phyloP scores from a whole-genome alignment of 768 basidiomycete genomes.

The Collybia sp. region DNA sequence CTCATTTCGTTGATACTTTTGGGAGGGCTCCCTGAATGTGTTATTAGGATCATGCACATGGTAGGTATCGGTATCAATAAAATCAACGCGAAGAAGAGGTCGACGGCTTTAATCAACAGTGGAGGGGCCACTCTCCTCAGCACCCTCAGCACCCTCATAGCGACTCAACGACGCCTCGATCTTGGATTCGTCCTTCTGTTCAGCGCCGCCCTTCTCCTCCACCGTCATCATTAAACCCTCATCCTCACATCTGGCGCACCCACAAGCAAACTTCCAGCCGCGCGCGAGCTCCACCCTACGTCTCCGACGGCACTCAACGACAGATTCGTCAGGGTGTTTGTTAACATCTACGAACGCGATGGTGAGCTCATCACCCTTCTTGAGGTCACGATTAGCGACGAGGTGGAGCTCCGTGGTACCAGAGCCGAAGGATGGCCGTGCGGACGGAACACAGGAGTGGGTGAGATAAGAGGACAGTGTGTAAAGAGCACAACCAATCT shows the following conservation, averaged over 20 bases:
- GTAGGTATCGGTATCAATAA: too few relatives aligned
- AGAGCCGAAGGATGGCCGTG: conserved; percentile 56
- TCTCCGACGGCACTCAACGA: conserved; percentile 52
- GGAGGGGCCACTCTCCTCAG: too few relatives aligned
- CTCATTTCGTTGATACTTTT: too few relatives aligned
- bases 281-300: conserved; percentile 71
- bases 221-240: conserved; percentile 40
- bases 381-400: conserved; percentile 60
- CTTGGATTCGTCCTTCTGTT: conserved; percentile 47
- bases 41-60: too few relatives aligned
- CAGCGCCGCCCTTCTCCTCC: conserved; percentile 24
- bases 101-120: too few relatives aligned
- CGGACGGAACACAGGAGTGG: conserved; percentile 73
- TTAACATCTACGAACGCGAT: conserved; percentile 72
- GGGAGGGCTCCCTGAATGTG: too few relatives aligned
- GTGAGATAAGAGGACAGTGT: conserved; percentile 71
- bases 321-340: conserved; percentile 48
- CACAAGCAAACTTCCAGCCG: conserved; percentile 81
- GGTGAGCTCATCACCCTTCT: conserved; percentile 72
- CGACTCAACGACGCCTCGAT: conserved; percentile 28
- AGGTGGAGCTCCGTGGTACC: conserved; percentile 71
- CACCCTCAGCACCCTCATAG: conserved; percentile 15
- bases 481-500: conserved; percentile 75
- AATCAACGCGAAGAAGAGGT: too few relatives aligned
- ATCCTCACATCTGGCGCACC: conserved; percentile 57